Evolutionary conservation across 805 yeast genomes (phyloP).

Genomic region (Ogataea salicorniae): DNA sequence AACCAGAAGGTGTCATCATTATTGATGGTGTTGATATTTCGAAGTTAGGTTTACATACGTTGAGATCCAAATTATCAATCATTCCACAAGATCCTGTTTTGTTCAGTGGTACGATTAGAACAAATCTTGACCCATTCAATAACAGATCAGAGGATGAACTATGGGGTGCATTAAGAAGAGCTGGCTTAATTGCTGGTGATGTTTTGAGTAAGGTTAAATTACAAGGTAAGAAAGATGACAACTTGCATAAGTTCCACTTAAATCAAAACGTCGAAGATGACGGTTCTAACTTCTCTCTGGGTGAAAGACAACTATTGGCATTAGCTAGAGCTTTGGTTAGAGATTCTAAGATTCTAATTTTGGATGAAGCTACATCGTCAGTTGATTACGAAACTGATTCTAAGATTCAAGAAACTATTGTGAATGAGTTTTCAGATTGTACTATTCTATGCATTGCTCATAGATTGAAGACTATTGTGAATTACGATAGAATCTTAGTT

Average conservation of each 20-base stretch:
- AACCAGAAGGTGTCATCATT: slow-evolving; percentile 50
- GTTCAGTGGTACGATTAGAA: slow-evolving; percentile 72
- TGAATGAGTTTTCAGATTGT: slow-evolving; percentile 51
- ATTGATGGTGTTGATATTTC: slow-evolving; percentile 71
- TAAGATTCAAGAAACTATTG: slow-evolving; percentile 56
- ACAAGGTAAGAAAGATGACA: slow-evolving; percentile 28
- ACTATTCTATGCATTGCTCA: slow-evolving; percentile 74
- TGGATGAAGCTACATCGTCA: slow-evolving; percentile 76
- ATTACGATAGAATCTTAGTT: slow-evolving; percentile 55
- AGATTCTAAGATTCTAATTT: slow-evolving; percentile 51
- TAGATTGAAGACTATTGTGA: slow-evolving; percentile 56
- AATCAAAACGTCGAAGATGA: slow-evolving; percentile 58
- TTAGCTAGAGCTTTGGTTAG: slow-evolving; percentile 69
- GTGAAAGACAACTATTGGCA: slow-evolving; percentile 67
- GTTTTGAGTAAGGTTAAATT: slow-evolving; percentile 29
- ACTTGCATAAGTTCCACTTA: slow-evolving; percentile 55
- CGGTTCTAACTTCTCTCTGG: slow-evolving; percentile 65
- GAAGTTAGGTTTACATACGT: slow-evolving; percentile 57
- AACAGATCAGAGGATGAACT: slow-evolving; percentile 47
- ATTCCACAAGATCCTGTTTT: slow-evolving; percentile 89
- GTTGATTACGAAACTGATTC: slow-evolving; percentile 72
- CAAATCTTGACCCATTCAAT: slow-evolving; percentile 75
- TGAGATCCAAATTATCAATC: slow-evolving; percentile 70
- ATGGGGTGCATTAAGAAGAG: slow-evolving; percentile 56
- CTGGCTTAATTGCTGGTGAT: slow-evolving; percentile 46